Base-by-base conservation (phyloP, 2,329 filamentous ascomycete genomes). In the Penicillium sp. region DNA sequence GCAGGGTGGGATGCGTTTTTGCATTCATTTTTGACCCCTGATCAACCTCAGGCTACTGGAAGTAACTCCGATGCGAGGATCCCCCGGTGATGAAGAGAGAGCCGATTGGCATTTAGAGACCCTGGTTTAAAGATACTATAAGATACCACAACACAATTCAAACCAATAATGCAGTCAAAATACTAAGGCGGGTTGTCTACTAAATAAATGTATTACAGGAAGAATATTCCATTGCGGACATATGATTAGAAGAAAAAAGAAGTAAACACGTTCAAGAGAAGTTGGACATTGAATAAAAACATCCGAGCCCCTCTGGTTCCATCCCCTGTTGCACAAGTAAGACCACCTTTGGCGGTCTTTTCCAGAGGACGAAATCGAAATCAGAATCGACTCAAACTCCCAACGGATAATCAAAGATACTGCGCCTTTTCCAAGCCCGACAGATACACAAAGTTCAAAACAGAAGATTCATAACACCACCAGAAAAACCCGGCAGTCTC, bases 361-460 rank as follows among this genome's bases (percentile, higher is more conserved):
- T 52, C 22, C 35, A 61, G 57, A 59, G 62, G 61, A 61, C 25
- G 54, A 61, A 48, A 61, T 62, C 43, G n/a, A 55, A 55, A 55
- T 51, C 28, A 19, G 19, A 40, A 43, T 46, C 60, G 54, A 67
- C 62, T 64, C 58, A 66, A 70, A 70, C 67, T 67, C 68, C 65
- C 65, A 60, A 62, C 59, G 58, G 45, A 60, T 63, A 66, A 63
- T 59, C 35, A 65, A 37, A 46, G 53, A 60, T 68, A 62, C 63
- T 70, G 65, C 70, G 70, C 70, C 70, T 72, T 72, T 72, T 72
- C 69, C 70, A 65, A 67, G 58, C 66, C 65, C 67, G 55, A 62
- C 52, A 59, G 40, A 55, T 25, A 67, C 53, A 59, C 49, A 66
- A 63, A 14, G 56, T 60, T 60, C 59, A 67, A 64, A 59, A 22